phyloP scores from a whole-genome alignment of 768 basidiomycete genomes.

The Exidia glandulosa region DNA sequence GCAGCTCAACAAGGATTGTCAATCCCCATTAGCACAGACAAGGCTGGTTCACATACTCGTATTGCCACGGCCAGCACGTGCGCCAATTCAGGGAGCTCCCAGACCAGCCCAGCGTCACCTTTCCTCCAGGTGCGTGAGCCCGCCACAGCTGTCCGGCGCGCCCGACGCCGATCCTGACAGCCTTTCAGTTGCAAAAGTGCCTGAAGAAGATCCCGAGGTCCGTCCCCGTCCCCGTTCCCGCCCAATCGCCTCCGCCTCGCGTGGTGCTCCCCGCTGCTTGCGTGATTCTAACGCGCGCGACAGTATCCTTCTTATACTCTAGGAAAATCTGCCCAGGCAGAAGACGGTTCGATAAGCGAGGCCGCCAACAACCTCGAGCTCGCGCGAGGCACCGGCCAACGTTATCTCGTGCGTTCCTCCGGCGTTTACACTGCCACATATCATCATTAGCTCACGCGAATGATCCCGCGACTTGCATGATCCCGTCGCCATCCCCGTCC shows the following conservation, averaged over 20 bases:
- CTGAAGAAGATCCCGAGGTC: constrained; percentile 79
- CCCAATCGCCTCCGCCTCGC: constrained; percentile 5
- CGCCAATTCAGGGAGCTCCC: constrained; percentile 87
- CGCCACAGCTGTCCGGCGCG: constrained; percentile 4
- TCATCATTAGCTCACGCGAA: neutral
- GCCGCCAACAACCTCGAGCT: constrained; percentile 62
- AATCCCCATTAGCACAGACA: constrained; percentile 51
- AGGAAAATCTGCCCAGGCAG: constrained; percentile 47
- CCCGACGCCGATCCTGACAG: neutral
- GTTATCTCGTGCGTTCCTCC: constrained; percentile 62
- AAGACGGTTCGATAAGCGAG: constrained; percentile 34
- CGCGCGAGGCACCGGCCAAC: constrained; percentile 66
- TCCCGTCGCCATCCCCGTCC: neutral
- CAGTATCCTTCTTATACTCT: constrained; percentile 46
- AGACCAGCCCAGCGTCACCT: constrained; percentile 47
- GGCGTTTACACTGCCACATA: neutral
- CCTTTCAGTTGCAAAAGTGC: constrained; percentile 52
- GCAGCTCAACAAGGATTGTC: constrained; percentile 17
- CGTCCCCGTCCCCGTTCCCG: constrained; percentile 23
- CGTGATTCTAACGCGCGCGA: constrained; percentile 1
- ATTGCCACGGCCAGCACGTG: constrained; percentile 90
- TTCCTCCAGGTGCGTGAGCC: constrained; percentile 52
- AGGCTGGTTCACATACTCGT: constrained; percentile 96
- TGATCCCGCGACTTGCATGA: neutral
- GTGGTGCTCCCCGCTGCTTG: neutral